A percentile compares a stretch with the other conserved stretches of the same genome.
Evolutionary conservation across 352 stramenopile genomes (phyloP).

Genomic region (Phytophthora meadii): DNA sequence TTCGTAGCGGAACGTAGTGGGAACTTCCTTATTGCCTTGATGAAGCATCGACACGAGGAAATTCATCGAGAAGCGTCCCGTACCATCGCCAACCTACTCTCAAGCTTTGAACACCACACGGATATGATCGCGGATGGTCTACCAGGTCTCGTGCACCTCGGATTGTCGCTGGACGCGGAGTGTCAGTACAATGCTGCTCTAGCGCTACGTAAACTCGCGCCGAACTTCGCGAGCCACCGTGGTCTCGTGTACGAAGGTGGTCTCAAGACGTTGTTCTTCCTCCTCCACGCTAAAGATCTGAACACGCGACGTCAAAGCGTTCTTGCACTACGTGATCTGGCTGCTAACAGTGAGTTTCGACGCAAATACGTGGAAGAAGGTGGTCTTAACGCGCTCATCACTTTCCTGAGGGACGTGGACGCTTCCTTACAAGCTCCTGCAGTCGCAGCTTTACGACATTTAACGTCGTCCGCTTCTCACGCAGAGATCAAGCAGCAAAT

Average conservation of each 20-base stretch:
- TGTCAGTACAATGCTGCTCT: constrained; percentile 96
- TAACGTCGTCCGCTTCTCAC: constrained; percentile 72
- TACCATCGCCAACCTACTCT: constrained; percentile 95
- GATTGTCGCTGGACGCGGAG: constrained; percentile 89
- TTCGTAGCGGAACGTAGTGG: constrained; percentile 84
- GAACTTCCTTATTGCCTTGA: constrained; percentile 74
- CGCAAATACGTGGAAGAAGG: constrained; percentile 89
- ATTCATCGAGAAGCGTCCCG: constrained; percentile 95
- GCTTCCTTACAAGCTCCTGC: constrained; percentile 89
- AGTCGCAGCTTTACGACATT: constrained; percentile 91
- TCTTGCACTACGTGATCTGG: constrained; percentile 90
- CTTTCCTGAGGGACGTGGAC: constrained; percentile 90
- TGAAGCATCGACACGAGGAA: constrained; percentile 89
- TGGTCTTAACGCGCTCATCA: constrained; percentile 87
- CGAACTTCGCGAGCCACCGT: constrained; percentile 91
- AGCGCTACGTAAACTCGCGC: constrained; percentile 94
- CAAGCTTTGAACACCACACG: constrained; percentile 91
- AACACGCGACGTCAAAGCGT: constrained; percentile 93
- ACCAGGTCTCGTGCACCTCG: constrained; percentile 91
- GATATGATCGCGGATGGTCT: constrained; percentile 93
- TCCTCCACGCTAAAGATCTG: constrained; percentile 90
- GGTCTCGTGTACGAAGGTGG: constrained; percentile 89
- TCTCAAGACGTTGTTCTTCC: constrained; percentile 91
- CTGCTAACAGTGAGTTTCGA: constrained; percentile 90
- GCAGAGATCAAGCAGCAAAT: constrained; percentile 89